phyloP scores from a whole-genome alignment of 169 alveolate genomes.

The Plasmodium malariae region DNA sequence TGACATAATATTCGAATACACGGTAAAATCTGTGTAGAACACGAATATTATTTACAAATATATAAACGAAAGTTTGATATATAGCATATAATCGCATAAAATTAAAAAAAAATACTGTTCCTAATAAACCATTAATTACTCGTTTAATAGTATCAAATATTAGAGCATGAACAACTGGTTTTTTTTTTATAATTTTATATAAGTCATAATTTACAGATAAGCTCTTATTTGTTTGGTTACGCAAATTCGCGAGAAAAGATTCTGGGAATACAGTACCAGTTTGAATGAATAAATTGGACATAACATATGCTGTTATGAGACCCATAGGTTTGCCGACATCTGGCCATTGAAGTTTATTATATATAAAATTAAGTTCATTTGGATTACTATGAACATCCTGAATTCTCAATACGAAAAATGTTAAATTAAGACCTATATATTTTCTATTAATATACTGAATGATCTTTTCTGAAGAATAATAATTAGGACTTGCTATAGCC shows the following conservation, averaged over 20 bases:
- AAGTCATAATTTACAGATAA: no score
- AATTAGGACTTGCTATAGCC: constrained; percentile 21
- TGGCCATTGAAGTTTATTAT: background rate
- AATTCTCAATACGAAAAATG: background rate
- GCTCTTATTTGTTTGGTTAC: background rate
- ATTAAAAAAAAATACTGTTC: background rate
- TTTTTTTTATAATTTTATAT: background rate
- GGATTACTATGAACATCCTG: background rate
- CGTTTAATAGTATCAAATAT: background rate
- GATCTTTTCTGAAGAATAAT: background rate
- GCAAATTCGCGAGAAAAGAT: background rate
- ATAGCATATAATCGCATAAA: constrained; percentile 13
- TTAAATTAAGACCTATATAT: background rate
- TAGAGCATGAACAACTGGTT: constrained; percentile 5
- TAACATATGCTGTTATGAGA: background rate
- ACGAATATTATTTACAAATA: constrained; percentile 16
- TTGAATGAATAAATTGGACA: background rate
- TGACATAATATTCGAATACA: background rate
- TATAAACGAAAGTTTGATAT: background rate
- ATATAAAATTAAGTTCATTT: background rate
- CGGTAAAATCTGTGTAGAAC: constrained; percentile 14
- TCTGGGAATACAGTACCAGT: constrained; percentile 1
- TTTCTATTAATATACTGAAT: constrained; percentile 30
- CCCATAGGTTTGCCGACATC: background rate
- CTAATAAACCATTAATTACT: background rate